These are phyloP conservation scores for Neonectria ditissima DNA, from an alignment of 2,329 filamentous ascomycete genomes.

Conservation along the genomic window DNA sequence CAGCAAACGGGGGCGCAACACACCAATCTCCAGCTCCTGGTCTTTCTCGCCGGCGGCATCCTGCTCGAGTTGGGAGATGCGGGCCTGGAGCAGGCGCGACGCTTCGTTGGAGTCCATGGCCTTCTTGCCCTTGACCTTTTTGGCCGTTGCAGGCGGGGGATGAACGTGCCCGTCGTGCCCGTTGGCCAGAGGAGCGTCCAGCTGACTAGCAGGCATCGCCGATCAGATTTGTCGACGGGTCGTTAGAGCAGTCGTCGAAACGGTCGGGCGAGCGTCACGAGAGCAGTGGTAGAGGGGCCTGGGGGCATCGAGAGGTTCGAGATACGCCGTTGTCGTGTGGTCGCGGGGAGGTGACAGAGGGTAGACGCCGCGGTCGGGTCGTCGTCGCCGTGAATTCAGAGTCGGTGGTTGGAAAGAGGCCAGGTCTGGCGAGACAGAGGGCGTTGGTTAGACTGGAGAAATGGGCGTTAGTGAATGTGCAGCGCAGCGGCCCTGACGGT, in stretches of 20 bases:
- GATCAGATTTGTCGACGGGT: conserved; percentile 33
- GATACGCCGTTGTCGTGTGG: conserved; percentile 30
- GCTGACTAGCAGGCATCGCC: conserved; percentile 55
- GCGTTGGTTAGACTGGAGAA: conserved; percentile 31
- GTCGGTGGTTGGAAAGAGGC: conserved; percentile 21
- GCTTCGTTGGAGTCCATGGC: conserved; percentile 87
- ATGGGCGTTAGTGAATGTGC: conserved; percentile 35
- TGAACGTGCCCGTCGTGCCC: conserved; percentile 55
- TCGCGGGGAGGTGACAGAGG: conserved; percentile 25
- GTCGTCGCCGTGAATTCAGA: conserved; percentile 19
- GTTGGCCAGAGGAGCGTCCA: conserved; percentile 57
- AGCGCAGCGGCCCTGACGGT: conserved; percentile 30
- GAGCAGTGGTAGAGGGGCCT: conserved; percentile 28
- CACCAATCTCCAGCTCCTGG: conserved; percentile 95
- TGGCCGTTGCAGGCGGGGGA: conserved; percentile 62
- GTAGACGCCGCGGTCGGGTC: conserved; percentile 27
- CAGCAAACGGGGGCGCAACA: conserved; percentile 48
- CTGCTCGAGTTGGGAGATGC: conserved; percentile 94
- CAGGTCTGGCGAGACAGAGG: conserved; percentile 26
- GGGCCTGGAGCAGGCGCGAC: conserved; percentile 89
- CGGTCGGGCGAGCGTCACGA: conserved; percentile 38
- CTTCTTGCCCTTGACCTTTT: conserved; percentile 90
- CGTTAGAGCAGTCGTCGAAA: conserved; percentile 31
- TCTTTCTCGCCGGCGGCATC: conserved; percentile 95
- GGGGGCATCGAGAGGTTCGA: conserved; percentile 39